phyloP scores from a whole-genome alignment of 345 rosid species.

The Boechera stricta region DNA sequence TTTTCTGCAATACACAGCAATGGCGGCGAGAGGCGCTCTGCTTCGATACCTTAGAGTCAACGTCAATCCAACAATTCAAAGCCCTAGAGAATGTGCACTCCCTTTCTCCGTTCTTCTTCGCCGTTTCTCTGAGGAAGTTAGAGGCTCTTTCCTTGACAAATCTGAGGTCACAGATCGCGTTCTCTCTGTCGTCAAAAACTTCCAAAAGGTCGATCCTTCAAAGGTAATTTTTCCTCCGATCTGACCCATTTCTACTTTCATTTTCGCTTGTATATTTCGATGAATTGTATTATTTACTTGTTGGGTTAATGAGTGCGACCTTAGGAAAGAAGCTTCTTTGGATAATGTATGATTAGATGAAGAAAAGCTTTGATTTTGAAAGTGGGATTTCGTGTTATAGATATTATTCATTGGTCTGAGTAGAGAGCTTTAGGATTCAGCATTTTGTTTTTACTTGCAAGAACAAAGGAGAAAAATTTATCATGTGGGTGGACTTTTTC shows the following conservation, averaged over 20 bases:
- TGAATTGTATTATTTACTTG: not conserved
- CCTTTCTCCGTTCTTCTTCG: slow-evolving; percentile 58
- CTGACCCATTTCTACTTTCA: not conserved
- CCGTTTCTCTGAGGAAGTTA: slow-evolving; percentile 76
- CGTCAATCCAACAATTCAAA: slow-evolving; percentile 47
- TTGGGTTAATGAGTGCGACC: not conserved
- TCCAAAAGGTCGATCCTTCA: slow-evolving; percentile 87
- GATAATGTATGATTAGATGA: no score
- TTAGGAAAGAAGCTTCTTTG: no score
- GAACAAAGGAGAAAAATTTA: not conserved
- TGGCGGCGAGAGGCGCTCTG: slow-evolving; percentile 76
- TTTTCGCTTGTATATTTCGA: not conserved
- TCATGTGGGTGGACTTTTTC: not conserved
- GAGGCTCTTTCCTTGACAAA: slow-evolving; percentile 93
- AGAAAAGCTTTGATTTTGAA: not conserved
- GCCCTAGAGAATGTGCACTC: slow-evolving; percentile 49
- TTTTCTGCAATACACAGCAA: slow-evolving; percentile 21
- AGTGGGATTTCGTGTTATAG: not conserved
- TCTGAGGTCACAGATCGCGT: slow-evolving; percentile 98
- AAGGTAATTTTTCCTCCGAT: slow-evolving; percentile 53
- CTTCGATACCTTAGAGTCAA: slow-evolving; percentile 77
- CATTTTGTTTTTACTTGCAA: not conserved
- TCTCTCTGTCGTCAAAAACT: slow-evolving; percentile 82
- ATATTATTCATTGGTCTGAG: not conserved
- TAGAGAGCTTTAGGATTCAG: not conserved